Evolutionary conservation across 495 filamentous ascomycete genomes (phyloP).

Genomic region (Podospora comata): DNA sequence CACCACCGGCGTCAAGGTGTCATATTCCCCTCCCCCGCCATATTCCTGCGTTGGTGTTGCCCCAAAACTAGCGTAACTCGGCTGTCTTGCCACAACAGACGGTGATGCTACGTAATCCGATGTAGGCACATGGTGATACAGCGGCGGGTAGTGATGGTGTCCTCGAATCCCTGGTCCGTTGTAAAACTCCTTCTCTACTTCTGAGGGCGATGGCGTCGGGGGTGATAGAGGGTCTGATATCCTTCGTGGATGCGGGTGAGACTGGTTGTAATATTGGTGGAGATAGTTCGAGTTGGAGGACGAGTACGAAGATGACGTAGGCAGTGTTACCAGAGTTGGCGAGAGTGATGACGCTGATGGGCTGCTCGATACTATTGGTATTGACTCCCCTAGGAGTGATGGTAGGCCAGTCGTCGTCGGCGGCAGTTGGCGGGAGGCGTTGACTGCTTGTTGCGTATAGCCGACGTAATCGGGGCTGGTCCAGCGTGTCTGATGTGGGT

Average conservation of each 20-base stretch:
- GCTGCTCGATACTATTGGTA: constrained; percentile 8
- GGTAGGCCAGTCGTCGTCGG: constrained; percentile 16
- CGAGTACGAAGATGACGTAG: neutral
- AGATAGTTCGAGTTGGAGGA: neutral
- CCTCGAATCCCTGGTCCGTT: constrained; percentile 5
- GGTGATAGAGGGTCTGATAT: constrained; percentile 7
- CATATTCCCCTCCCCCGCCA: constrained; percentile 14
- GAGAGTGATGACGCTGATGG: constrained; percentile 1
- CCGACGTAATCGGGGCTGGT: constrained; percentile 27
- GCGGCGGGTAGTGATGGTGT: constrained; percentile 1
- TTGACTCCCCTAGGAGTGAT: constrained; percentile 30
- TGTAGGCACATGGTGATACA: neutral
- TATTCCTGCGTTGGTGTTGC: neutral
- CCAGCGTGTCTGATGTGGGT: constrained; percentile 3
- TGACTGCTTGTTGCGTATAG: constrained; percentile 29
- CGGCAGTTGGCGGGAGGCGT: constrained; percentile 12
- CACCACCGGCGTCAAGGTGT: constrained; percentile 32
- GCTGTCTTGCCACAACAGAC: constrained; percentile 6
- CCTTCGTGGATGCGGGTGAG: neutral
- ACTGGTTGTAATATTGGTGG: neutral
- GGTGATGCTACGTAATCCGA: neutral
- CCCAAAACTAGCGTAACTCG: constrained; percentile 1
- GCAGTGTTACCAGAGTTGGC: neutral
- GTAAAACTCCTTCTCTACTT: constrained; percentile 20
- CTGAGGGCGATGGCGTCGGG: constrained; percentile 1